Base-by-base conservation (phyloP, 2,329 filamentous ascomycete genomes). In the Aspergillus neotritici region DNA sequence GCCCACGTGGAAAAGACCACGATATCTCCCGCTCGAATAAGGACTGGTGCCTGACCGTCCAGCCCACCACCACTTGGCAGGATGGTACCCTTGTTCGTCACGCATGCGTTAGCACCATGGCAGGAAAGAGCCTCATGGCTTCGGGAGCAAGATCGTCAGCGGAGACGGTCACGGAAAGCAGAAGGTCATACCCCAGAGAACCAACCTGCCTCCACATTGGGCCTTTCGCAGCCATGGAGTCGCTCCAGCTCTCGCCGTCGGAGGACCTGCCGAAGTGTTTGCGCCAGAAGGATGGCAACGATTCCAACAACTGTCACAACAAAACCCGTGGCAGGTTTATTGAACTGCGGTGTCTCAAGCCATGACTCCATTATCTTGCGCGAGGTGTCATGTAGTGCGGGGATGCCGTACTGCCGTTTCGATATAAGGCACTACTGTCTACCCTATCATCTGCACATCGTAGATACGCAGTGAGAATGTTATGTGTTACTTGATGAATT, bases 1-100 rank as follows among this genome's bases (percentile, higher is more conserved):
- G 47, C 39, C 44, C 61, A 60, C 3, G 49, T 41, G 7, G 37
- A 42, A 34, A 51, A 60, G 2, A 43, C 47, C 7, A 64, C 49
- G 1, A 43, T 45, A 3, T 45, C 39, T 3, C 54, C 56, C 17
- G 52, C 53, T 1, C 14, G 48, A 13, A 64, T 37, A 8, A 62
- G 47, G 13, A 66, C 40, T 0, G 61, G 60, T 1, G 51, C 43
- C 10, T 44, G 43, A 12, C 55, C 56, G 16, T 63, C 51, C 8
- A 53, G 47, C 0, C 63, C 64, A 13, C 63, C 63, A 12, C 64
- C 63, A 2, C 28, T 45, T 5, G 63, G 63, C 11, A 66, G 32
- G 16, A 14, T 41, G 2, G 32, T 30, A 13, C 29, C 29, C 43
- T 32, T 44, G 25, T 48, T 44, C 4, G 45, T 41, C 6, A 37